A percentile compares a stretch with the other conserved stretches of the same genome.
Conservation (phyloP, 129 eudicot genomes). For the Cynara cardunculus region DNA sequence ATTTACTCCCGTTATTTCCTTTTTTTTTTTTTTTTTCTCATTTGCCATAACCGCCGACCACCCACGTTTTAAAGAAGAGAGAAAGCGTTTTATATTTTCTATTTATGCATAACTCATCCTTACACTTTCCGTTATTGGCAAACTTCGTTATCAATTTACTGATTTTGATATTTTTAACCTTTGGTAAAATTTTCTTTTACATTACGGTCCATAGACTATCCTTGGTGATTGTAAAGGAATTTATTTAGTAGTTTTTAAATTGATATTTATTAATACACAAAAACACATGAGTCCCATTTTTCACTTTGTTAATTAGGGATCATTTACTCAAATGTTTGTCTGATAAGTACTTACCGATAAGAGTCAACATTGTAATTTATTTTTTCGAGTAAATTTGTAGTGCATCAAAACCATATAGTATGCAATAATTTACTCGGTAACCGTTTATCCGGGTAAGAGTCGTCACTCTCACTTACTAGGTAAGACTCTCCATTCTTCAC, state of each 20-base stretch:
- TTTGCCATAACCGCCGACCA: conserved; percentile 12
- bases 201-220: background rate
- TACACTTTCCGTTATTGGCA: background rate
- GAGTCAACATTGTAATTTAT: no score
- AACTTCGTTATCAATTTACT: background rate
- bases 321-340: no score
- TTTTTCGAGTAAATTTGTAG: no score
- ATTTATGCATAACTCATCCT: background rate
- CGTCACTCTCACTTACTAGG: no score
- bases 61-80: conserved; percentile 14
- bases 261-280: background rate
- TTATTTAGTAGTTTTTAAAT: background rate
- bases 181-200: background rate
- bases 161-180: conserved; percentile 2
- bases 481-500: no score
- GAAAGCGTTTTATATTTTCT: conserved; percentile 9
- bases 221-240: background rate
- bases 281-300: background rate
- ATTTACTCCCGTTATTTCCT: background rate
- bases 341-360: no score
- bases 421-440: no score
- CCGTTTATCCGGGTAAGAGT: no score
- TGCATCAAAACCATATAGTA: no score
- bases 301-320: background rate
- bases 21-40: background rate